Conservation (phyloP, 371 early-diverging fungal genomes). For the Mortierella sp. region DNA sequence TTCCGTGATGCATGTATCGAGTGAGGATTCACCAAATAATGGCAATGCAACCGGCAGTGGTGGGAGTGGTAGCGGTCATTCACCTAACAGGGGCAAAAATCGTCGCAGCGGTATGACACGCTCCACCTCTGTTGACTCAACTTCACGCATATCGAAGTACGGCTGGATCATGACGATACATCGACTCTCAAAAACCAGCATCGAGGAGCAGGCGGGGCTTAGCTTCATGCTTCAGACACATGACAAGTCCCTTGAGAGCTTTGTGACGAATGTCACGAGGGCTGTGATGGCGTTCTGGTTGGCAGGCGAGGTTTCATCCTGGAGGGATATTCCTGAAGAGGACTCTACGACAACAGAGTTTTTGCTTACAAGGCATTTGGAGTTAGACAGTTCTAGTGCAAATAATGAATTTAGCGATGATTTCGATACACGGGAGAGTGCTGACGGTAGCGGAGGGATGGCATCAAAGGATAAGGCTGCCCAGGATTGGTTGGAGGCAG, state of each 20-base stretch:
- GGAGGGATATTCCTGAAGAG: constrained; percentile 43
- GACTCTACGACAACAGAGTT: constrained; percentile 40
- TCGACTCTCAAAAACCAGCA: constrained; percentile 42
- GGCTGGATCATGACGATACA: constrained; percentile 56
- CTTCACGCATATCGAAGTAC: constrained; percentile 44
- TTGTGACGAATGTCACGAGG: constrained; percentile 40
- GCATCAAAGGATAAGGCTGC: constrained; percentile 14
- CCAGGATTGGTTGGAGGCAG: constrained; percentile 40
- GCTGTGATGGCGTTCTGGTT: constrained; percentile 53
- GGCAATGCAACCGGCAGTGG: neutral
- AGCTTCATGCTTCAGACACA: constrained; percentile 54
- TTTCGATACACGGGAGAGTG: neutral
- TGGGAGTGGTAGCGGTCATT: neutral
- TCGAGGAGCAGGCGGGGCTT: constrained; percentile 50
- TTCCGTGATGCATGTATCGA: constrained; percentile 29
- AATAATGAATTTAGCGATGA: constrained; percentile 16
- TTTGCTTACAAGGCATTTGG: constrained; percentile 39
- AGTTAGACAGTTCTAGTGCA: neutral
- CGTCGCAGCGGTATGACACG: constrained; percentile 30
- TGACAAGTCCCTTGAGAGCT: constrained; percentile 44
- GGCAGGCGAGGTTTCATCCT: constrained; percentile 41
- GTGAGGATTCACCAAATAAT: constrained; percentile 10
- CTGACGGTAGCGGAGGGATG: neutral
- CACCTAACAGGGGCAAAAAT: neutral
- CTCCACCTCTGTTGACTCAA: constrained; percentile 37